Evolutionary conservation across 2,329 filamentous ascomycete species (phyloP).

Genomic region (Fusarium sp.): DNA sequence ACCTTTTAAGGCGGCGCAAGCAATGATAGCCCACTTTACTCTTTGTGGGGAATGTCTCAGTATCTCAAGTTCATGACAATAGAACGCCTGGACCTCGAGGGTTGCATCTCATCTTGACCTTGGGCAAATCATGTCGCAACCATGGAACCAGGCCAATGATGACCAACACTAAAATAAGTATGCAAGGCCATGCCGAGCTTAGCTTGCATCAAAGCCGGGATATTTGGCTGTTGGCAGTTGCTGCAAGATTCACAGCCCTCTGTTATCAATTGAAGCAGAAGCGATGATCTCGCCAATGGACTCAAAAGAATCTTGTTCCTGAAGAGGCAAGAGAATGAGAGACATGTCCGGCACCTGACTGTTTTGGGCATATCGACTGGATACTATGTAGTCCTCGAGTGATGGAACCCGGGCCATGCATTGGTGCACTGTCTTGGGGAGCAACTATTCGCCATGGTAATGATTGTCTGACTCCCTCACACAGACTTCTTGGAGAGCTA

Average conservation of each 20-base stretch:
- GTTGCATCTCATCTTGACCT: constrained; percentile 17
- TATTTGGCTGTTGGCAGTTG: constrained; percentile 11
- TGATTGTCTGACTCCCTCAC: constrained; percentile 1
- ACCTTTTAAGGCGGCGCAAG: not conserved
- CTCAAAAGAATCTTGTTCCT: not conserved
- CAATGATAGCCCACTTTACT: constrained; percentile 14
- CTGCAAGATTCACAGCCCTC: not conserved
- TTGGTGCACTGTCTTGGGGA: constrained; percentile 11
- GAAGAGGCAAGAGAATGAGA: not conserved
- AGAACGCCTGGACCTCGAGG: constrained; percentile 14
- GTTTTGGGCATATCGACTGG: not conserved
- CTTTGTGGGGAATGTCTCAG: not conserved
- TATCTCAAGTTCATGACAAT: constrained; percentile 4
- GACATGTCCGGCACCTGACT: constrained; percentile 5
- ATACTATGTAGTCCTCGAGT: not conserved
- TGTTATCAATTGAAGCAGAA: not conserved
- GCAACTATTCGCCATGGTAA: not conserved
- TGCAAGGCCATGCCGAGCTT: constrained; percentile 32
- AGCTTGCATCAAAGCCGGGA: constrained; percentile 22
- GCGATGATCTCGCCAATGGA: not conserved
- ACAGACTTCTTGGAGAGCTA: constrained; percentile 7
- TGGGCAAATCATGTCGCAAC: constrained; percentile 26
- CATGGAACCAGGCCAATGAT: constrained; percentile 13
- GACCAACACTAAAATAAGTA: constrained; percentile 37
- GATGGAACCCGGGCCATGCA: not conserved